Evolutionary conservation across 2,329 filamentous ascomycete species (phyloP).

Genomic region (Aspergillus brasiliensis): DNA sequence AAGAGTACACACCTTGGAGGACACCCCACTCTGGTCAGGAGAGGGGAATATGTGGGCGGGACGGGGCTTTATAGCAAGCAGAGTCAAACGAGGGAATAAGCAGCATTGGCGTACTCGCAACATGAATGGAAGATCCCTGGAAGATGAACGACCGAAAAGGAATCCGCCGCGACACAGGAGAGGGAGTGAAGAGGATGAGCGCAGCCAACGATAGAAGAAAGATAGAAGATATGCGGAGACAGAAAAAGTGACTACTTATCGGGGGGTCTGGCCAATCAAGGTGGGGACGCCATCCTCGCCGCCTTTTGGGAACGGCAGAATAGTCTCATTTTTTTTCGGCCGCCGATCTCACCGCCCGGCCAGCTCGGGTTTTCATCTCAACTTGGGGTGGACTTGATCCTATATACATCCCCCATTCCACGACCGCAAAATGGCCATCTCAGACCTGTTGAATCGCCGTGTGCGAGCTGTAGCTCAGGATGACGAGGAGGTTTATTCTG

Average conservation of each 20-base stretch:
- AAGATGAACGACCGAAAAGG: not conserved
- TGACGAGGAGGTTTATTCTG: slow-evolving; percentile 44
- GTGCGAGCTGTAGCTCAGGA: slow-evolving; percentile 44
- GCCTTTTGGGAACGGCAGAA: not conserved
- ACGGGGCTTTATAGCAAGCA: not conserved
- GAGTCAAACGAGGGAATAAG: not conserved
- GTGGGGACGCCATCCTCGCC: not conserved
- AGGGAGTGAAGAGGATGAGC: not conserved
- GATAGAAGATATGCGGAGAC: too few species aligned
- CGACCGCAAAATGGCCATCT: slow-evolving; percentile 37
- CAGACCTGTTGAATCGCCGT: slow-evolving; percentile 44
- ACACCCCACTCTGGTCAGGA: slow-evolving; percentile 17
- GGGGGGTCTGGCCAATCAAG: not conserved
- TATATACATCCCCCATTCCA: not conserved
- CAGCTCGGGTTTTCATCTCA: not conserved
- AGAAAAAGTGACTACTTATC: too few species aligned
- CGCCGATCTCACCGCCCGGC: not conserved
- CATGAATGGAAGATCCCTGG: not conserved
- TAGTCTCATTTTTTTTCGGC: not conserved
- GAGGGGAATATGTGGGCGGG: not conserved
- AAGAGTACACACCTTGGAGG: slow-evolving; percentile 16
- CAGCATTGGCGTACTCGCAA: slow-evolving; percentile 5
- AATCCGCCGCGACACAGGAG: not conserved
- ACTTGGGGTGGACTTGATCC: not conserved
- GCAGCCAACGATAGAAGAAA: too few species aligned